Base-by-base conservation (phyloP, 1,284 basidiomycete species). In the Trichosporon coremiiforme region DNA sequence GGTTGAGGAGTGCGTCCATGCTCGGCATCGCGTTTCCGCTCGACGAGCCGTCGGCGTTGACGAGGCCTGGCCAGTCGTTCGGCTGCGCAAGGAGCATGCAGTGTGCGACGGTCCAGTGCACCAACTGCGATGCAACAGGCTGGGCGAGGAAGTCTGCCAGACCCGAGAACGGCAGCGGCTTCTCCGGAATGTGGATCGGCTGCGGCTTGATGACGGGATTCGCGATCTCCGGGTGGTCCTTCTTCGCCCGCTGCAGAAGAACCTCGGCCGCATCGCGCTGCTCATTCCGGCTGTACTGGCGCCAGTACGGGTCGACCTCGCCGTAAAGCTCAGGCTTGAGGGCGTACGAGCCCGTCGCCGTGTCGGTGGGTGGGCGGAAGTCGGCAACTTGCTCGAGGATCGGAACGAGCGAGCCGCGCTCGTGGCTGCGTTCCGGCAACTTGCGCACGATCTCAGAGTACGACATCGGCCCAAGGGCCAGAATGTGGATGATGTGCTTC, bases 241-340 rank as follows among this genome's bases (percentile, higher is more conserved):
- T 88, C 85, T 89, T 89, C 66, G 90, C 79, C 64, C 92, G 86
- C 66, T 87, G 87, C 66, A 89, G 86, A 60, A 98, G 85, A 6
- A 92, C 87, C 38, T 87, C 88, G 76, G 96, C 94, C n/a, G 94
- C 95, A 79, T 95, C 93, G 77, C 98, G 94, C 57, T 95, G 89
- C 79, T 95, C 92, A 83, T 99, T 99, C 36, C 95, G 88, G 12
- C 93, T 91, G 83, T 97, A 99, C 79, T 98, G 95, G 80, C 91
- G 93, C 86, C 96, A 98, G 85, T 95, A 97, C 0, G 95, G 95
- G 77, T 98, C 92, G 73, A 99, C 91, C 74, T 98, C 91, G 73
- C 90, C 90, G 79, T 89, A 95, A 33, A 86, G 87, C 76, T 92
- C 92, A 36, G 94, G 89, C 78, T 90, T 91, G 70, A 99, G 87